Percentiles rank a stretch among this genome's conserved stretches.
Evolutionary conservation across 768 basidiomycete genomes (phyloP).

Genomic region (Chlorophyllum brunneum): DNA sequence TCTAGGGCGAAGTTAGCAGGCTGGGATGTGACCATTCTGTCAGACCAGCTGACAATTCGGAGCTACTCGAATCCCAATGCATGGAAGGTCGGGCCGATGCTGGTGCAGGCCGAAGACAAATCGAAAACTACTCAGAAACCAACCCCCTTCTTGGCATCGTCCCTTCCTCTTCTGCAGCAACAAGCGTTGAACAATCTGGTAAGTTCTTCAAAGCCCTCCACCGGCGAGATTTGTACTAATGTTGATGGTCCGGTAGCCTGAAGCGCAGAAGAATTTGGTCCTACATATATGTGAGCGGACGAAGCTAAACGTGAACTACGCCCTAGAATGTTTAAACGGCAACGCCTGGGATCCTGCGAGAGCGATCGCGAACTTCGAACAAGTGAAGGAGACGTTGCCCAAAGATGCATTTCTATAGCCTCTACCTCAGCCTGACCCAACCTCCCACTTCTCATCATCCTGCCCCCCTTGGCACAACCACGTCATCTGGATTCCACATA

Average conservation of each 20-base stretch:
- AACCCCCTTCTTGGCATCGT: constrained; percentile 23
- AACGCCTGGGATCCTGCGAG: constrained; percentile 82
- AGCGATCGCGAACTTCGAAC: constrained; percentile 82
- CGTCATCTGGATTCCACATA: too few species aligned
- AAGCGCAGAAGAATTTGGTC: constrained; percentile 67
- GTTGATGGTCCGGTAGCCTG: constrained; percentile 42
- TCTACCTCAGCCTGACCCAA: not conserved
- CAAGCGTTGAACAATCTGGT: constrained; percentile 56
- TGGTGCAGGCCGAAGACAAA: constrained; percentile 53
- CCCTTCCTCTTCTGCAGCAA: constrained; percentile 42
- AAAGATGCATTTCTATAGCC: constrained; percentile 52
- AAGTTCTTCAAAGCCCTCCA: constrained; percentile 24
- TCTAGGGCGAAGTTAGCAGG: constrained; percentile 71
- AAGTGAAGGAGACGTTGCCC: constrained; percentile 71
- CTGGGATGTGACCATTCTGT: constrained; percentile 89
- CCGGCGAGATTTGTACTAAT: constrained; percentile 3
- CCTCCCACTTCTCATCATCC: too few species aligned
- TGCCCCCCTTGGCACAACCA: too few species aligned
- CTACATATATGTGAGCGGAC: constrained; percentile 71
- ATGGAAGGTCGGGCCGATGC: constrained; percentile 73
- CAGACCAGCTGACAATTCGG: constrained; percentile 82
- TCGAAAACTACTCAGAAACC: constrained; percentile 20
- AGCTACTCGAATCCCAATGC: constrained; percentile 80
- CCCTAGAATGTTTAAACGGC: constrained; percentile 79
- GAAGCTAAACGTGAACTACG: constrained; percentile 72